phyloP scores from a whole-genome alignment of 148 eudicot species.

The Suaeda aralocaspica region DNA sequence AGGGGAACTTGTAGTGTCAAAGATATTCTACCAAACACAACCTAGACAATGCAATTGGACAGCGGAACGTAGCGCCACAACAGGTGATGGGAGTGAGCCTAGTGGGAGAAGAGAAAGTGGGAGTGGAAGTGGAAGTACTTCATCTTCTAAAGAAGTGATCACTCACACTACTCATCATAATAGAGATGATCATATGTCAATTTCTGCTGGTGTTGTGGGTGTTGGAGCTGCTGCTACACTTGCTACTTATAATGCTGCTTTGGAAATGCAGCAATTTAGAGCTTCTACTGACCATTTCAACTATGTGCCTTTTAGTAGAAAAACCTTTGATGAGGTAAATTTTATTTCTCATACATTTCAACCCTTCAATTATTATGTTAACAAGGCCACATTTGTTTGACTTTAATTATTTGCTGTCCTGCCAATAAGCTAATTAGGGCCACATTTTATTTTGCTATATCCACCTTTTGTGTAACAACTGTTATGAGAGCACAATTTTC shows the following conservation, averaged over 20 bases:
- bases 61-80: constrained; percentile 24
- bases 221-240: constrained; percentile 31
- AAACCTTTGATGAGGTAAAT: constrained; percentile 63
- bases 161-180: constrained; percentile 23
- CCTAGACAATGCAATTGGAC: constrained; percentile 82
- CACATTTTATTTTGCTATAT: too few relatives aligned
- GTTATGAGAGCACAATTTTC: too few relatives aligned
- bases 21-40: constrained; percentile 93
- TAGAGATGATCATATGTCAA: constrained; percentile 43
- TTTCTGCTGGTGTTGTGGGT: constrained; percentile 25
- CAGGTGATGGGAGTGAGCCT: constrained; percentile 26
- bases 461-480: too few relatives aligned
- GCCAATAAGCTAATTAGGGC: too few relatives aligned
- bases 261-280: constrained; percentile 76
- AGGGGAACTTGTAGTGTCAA: constrained; percentile 93
- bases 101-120: constrained; percentile 43
- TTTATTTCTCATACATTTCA: background rate
- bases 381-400: too few relatives aligned
- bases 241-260: constrained; percentile 34
- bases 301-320: constrained; percentile 59
- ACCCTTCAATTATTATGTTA: too few relatives aligned
- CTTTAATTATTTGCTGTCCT: too few relatives aligned
- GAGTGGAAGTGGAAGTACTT: constrained; percentile 52
- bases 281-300: constrained; percentile 45
- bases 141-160: constrained; percentile 53